Evolutionary conservation across 179 eudicot genomes (phyloP).

Genomic region (Silene vulgaris): DNA sequence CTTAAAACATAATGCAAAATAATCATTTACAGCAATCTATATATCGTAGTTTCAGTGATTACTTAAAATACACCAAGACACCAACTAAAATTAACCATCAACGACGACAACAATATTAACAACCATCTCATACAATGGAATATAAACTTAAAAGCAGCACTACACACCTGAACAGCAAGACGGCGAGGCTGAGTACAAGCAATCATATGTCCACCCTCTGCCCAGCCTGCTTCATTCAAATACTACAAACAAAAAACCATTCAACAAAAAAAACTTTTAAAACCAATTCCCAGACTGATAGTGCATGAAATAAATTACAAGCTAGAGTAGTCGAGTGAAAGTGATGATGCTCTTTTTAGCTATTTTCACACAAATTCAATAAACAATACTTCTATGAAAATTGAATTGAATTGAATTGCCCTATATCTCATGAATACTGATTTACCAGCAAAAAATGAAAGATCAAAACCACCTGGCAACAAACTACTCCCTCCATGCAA

Average conservation of each 20-base stretch:
- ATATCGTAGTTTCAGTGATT: neutral
- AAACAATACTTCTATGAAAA: neutral
- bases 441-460: neutral
- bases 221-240: constrained; percentile 93
- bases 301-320: neutral
- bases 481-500: neutral
- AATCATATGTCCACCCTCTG: constrained; percentile 68
- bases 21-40: neutral
- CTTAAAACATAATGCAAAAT: neutral
- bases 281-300: neutral
- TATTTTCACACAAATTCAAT: neutral
- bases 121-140: neutral
- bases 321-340: neutral
- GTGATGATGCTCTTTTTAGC: neutral
- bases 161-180: constrained; percentile 83
- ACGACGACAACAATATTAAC: neutral
- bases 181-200: constrained; percentile 98
- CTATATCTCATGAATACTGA: neutral
- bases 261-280: neutral
- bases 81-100: neutral
- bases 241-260: constrained; percentile 39
- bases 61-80: neutral
- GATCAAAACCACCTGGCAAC: neutral
- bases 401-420: neutral
- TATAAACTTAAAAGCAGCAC: neutral